Percentiles rank a stretch among this genome's conserved stretches.
phyloP scores from a whole-genome alignment of 306 rosid species.

The Ochetophila trinervis region DNA sequence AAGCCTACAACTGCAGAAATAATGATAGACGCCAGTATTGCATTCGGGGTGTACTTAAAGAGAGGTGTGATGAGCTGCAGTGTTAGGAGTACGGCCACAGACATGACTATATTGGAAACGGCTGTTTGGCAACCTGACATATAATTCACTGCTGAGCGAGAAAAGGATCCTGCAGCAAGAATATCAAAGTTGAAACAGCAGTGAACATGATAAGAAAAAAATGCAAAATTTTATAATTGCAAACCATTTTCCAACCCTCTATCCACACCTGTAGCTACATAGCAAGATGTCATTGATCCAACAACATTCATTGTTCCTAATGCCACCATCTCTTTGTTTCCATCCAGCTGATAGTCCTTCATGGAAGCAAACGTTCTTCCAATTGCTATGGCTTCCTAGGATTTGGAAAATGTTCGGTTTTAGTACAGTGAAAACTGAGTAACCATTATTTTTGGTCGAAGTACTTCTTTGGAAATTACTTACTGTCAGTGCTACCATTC shows the following conservation, averaged over 20 bases:
- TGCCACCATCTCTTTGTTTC: constrained; percentile 95
- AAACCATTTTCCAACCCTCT: not conserved
- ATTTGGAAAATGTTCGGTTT: not conserved
- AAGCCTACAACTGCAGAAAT: constrained; percentile 56
- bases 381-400: constrained; percentile 87
- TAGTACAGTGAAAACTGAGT: not conserved
- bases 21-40: constrained; percentile 77
- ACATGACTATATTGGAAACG: constrained; percentile 79
- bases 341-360: constrained; percentile 74
- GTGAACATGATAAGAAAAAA: not conserved
- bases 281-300: constrained; percentile 86
- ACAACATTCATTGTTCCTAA: constrained; percentile 77
- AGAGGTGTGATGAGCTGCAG: constrained; percentile 62
- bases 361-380: constrained; percentile 86
- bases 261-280: constrained; percentile 63
- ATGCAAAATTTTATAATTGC: not conserved
- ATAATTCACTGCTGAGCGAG: constrained; percentile 82
- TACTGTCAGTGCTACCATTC: constrained; percentile 72
- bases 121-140: constrained; percentile 90
- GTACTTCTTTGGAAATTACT: not conserved
- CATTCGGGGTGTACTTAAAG: constrained; percentile 83
- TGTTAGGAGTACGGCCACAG: constrained; percentile 56
- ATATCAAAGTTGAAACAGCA: too few species aligned
- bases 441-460: not conserved
- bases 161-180: constrained; percentile 63